These are phyloP conservation scores for Extremus antarcticus DNA, from an alignment of 495 filamentous ascomycete species.

Conservation along the genomic window DNA sequence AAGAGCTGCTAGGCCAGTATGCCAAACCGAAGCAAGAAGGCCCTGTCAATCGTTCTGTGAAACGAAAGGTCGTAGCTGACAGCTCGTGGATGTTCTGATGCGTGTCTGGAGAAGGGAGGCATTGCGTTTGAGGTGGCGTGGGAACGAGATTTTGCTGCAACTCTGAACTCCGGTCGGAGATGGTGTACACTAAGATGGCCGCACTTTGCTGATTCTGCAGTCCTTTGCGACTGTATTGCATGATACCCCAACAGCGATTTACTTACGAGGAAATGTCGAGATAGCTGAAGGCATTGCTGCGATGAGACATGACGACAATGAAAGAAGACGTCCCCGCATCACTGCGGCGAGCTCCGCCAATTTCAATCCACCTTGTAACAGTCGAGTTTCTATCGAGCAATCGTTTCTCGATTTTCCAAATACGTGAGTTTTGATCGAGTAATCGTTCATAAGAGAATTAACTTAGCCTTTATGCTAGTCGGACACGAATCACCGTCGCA, in stretches of 20 bases:
- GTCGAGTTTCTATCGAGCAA: neutral
- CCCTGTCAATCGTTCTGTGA: slow-evolving; percentile 3
- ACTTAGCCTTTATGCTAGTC: neutral
- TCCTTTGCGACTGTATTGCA: too few species aligned
- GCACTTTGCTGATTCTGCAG: too few species aligned
- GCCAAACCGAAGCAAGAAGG: slow-evolving; percentile 7
- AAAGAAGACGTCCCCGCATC: too few species aligned
- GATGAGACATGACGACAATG: too few species aligned
- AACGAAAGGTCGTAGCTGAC: neutral
- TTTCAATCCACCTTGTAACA: neutral
- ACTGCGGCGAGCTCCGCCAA: neutral
- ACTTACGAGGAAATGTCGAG: neutral
- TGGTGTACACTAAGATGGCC: too few species aligned
- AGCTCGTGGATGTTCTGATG: neutral
- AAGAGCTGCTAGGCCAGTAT: slow-evolving; percentile 26
- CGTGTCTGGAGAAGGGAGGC: neutral
- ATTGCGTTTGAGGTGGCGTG: too few species aligned
- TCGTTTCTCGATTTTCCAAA: neutral
- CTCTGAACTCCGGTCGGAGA: too few species aligned
- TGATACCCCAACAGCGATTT: neutral
- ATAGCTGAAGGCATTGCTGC: too few species aligned
- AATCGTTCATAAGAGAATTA: neutral
- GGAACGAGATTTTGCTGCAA: too few species aligned
- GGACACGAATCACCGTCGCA: neutral
- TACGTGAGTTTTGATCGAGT: neutral